These are phyloP conservation scores for Fraxinus latifolia DNA, from an alignment of 305 asterid genomes.

Conservation along the genomic window DNA sequence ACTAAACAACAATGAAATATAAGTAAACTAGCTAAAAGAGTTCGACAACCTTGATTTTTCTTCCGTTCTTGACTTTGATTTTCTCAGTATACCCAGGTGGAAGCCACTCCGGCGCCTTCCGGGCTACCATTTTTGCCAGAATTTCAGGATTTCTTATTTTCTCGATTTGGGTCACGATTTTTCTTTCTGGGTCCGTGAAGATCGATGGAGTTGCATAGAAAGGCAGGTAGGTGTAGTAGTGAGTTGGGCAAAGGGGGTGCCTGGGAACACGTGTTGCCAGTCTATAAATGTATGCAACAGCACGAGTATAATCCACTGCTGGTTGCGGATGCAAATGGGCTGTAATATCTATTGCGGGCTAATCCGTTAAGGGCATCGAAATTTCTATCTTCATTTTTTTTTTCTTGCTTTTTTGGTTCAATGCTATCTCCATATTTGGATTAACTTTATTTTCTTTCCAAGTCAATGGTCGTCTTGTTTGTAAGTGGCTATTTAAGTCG, in stretches of 20 bases:
- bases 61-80: conserved; percentile 44
- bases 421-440: neutral
- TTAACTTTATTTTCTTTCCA: neutral
- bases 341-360: neutral
- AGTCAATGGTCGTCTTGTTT: neutral
- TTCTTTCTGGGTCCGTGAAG: neutral
- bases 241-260: conserved; percentile 11
- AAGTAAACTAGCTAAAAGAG: conserved; percentile 8
- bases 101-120: conserved; percentile 48
- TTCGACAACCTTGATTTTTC: conserved; percentile 49
- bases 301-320: neutral
- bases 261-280: conserved; percentile 33
- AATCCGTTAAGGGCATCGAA: neutral
- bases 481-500: neutral
- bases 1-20: neutral
- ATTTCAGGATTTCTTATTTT: conserved; percentile 15
- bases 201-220: conserved; percentile 1
- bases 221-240: conserved; percentile 11
- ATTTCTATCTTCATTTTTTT: neutral
- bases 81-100: conserved; percentile 64
- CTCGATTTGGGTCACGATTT: conserved; percentile 17
- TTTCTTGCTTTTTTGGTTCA: neutral
- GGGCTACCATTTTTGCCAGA: conserved; percentile 41
- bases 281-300: neutral
- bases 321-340: neutral